Percentiles rank a stretch among this genome's conserved stretches.
phyloP scores from a whole-genome alignment of 306 rosid genomes.

The Hippophae gyantsensis region DNA sequence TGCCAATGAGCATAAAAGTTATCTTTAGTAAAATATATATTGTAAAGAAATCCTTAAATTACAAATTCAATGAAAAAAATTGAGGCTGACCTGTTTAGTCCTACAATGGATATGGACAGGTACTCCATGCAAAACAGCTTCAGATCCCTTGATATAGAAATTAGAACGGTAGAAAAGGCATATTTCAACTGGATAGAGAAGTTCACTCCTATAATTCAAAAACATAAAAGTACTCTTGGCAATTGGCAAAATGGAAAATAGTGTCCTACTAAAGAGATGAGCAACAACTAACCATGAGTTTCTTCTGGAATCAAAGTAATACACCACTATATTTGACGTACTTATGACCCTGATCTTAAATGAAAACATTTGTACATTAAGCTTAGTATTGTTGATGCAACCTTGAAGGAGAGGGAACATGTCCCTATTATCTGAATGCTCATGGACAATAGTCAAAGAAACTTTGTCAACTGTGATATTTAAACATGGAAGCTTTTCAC shows the following conservation, averaged over 20 bases:
- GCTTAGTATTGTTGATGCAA: conserved; percentile 37
- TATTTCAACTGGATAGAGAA: conserved; percentile 63
- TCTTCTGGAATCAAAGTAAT: conserved; percentile 64
- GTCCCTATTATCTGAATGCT: conserved; percentile 54
- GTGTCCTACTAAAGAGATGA: background rate
- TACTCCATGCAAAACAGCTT: conserved; percentile 39
- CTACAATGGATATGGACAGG: conserved; percentile 69
- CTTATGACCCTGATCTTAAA: conserved; percentile 65
- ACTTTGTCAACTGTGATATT: conserved; percentile 44
- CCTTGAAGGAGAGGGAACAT: conserved; percentile 57
- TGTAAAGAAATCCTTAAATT: conserved; percentile 16
- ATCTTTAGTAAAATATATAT: conserved; percentile 21
- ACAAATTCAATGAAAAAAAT: conserved; percentile 22
- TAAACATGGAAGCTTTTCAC: conserved; percentile 46
- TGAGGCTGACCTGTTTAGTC: conserved; percentile 47
- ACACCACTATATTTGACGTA: conserved; percentile 40
- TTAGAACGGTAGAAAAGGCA: conserved; percentile 55
- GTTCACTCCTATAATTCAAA: conserved; percentile 53
- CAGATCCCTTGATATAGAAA: conserved; percentile 32
- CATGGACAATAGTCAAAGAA: conserved; percentile 60
- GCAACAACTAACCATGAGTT: conserved; percentile 48
- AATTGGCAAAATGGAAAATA: conserved; percentile 10
- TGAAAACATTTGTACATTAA: conserved; percentile 50
- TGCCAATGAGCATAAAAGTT: conserved; percentile 28
- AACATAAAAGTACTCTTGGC: conserved; percentile 9